phyloP scores from a whole-genome alignment of 257 asterid species.

The Euphrasia confusa region DNA sequence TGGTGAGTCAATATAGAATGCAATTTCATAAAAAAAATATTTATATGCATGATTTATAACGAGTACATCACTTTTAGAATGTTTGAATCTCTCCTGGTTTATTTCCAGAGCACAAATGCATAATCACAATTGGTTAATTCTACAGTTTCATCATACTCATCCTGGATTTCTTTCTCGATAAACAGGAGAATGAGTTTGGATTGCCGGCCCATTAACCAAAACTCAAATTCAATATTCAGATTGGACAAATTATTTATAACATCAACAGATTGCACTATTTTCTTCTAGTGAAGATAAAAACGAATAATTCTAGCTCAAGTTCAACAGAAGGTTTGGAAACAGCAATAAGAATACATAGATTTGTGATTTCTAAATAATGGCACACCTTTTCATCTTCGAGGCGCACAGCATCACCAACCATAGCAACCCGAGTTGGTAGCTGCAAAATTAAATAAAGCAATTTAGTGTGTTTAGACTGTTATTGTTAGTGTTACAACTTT shows the following conservation, averaged over 20 bases:
- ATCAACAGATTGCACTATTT: slow-evolving; percentile 4
- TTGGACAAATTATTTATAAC: not conserved
- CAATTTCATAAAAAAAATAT: not conserved
- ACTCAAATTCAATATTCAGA: too few relatives aligned
- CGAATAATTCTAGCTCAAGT: slow-evolving; percentile 13
- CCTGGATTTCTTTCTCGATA: not conserved
- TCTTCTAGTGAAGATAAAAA: not conserved
- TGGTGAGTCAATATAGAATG: not conserved
- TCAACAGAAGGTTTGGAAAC: slow-evolving; percentile 1
- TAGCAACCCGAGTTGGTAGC: slow-evolving; percentile 85
- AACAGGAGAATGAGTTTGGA: not conserved
- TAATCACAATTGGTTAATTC: slow-evolving; percentile 1
- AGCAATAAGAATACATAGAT: slow-evolving; percentile 1
- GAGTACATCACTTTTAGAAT: not conserved
- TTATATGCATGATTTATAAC: not conserved
- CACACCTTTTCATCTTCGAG: slow-evolving; percentile 73
- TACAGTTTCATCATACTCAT: too few relatives aligned
- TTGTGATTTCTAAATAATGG: slow-evolving; percentile 7
- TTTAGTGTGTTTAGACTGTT: slow-evolving; percentile 1
- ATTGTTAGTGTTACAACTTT: slow-evolving; percentile 11
- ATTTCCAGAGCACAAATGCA: not conserved
- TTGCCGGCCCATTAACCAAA: too few relatives aligned
- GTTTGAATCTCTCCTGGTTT: not conserved
- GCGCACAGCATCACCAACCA: slow-evolving; percentile 65
- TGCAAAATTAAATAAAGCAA: slow-evolving; percentile 34